Percentiles rank a stretch among this genome's conserved stretches.
These are phyloP conservation scores for Aspergillus indologenus DNA, from an alignment of 495 filamentous ascomycete species.

Conservation along the genomic window DNA sequence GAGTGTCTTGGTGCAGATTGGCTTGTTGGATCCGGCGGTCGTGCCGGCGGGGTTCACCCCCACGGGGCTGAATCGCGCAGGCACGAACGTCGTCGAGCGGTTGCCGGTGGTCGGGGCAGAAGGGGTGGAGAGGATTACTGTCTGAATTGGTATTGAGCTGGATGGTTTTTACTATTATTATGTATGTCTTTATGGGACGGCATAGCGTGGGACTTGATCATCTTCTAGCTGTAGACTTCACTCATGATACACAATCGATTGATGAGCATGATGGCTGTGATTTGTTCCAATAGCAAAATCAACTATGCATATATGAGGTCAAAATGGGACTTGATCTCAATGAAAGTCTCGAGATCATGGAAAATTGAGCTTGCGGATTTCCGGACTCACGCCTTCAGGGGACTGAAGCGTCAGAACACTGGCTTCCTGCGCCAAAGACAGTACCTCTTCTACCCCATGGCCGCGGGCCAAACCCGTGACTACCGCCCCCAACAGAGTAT, in stretches of 20 bases:
- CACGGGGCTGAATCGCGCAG: conserved; percentile 28
- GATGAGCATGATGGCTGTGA: neutral
- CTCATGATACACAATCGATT: neutral
- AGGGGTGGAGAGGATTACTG: conserved; percentile 14
- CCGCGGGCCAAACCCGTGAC: conserved; percentile 60
- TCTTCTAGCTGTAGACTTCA: too few species aligned
- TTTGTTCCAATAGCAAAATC: neutral
- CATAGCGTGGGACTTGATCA: neutral
- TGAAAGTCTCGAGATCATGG: neutral
- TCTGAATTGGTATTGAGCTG: conserved; percentile 1
- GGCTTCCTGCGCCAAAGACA: conserved; percentile 63
- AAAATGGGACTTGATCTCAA: neutral
- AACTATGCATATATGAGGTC: neutral
- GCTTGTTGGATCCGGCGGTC: conserved; percentile 61
- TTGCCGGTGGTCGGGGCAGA: conserved; percentile 22
- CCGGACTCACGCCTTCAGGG: conserved; percentile 62
- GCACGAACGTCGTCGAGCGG: conserved; percentile 24
- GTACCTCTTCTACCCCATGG: conserved; percentile 36
- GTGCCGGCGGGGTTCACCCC: conserved; percentile 39
- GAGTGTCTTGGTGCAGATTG: conserved; percentile 70
- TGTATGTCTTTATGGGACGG: neutral
- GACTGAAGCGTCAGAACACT: conserved; percentile 73
- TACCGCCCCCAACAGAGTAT: conserved; percentile 84
- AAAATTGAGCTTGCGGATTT: conserved; percentile 18
- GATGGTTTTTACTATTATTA: neutral